Base-by-base conservation (phyloP, 2,329 filamentous ascomycete genomes). In the Aspergillus ochraceoroseus region DNA sequence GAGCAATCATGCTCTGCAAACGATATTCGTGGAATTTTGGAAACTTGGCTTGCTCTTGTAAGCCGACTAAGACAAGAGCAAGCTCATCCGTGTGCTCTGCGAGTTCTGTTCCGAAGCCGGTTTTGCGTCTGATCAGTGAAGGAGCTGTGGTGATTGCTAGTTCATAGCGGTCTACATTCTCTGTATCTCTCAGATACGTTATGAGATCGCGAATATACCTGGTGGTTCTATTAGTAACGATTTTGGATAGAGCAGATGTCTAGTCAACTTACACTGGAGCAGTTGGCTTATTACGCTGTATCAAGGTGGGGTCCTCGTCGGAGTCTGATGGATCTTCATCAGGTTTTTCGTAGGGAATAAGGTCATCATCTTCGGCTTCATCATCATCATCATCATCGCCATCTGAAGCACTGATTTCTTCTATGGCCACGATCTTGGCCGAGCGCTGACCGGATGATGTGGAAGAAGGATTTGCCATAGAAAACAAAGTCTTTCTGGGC, bases 241-340 rank as follows among this genome's bases (percentile, higher is more conserved):
- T 25, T 9, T 5, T 7, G 2, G n/a, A 11, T n/a, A 30, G 9
- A 12, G 2, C 1, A 23, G 7, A 4, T 22, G 9, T 19, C 1
- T 11, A 23, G 37, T 20, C 49, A 29, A 66, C 69, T 59, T 66
- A 75, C 57, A 98, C 88, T 1, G 92, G 92, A 0, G 87, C 77
- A 43, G 78, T 84, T 14, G 83, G 78, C 54, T 92, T 95, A 63
- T 92, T 82, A 9, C 89, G 77, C 42, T 85, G 82, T 32, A 96
- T 76, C 12, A 95, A 70, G 0, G 88, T 94, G 4, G 92, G 83
- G 54, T 98, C 94, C 25, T 95, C 89, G 42, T 95, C 88, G 0
- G 87, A 90, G 58, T 98, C 92, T 58, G 94, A 87, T 0, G 80
- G 76, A 52, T 98, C 92, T 1, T 85, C 88, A 55, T 87, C 86